Percentiles rank a stretch among this genome's conserved stretches.
Evolutionary conservation across 352 stramenopile species (phyloP).

Genomic region (Phytophthora syringae): DNA sequence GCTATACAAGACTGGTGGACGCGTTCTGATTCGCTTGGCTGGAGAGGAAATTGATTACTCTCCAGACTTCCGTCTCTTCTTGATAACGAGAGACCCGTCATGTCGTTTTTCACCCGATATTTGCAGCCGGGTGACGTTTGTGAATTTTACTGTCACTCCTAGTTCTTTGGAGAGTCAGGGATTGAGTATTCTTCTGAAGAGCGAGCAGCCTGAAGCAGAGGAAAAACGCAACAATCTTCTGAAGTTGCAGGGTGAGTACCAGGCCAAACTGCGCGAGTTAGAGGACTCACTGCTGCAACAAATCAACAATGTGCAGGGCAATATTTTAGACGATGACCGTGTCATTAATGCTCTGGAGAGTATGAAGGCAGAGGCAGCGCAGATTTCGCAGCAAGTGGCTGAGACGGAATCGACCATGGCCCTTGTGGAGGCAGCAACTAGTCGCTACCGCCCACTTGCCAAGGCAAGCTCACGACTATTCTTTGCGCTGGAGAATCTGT

Average conservation of each 20-base stretch:
- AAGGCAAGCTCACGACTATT: conserved; percentile 89
- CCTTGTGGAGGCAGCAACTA: conserved; percentile 91
- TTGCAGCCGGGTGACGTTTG: conserved; percentile 98
- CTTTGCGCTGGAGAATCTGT: conserved; percentile 94
- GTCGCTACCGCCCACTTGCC: conserved; percentile 96
- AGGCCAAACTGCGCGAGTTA: conserved; percentile 96
- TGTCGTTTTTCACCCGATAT: conserved; percentile 99
- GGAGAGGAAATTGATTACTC: conserved; percentile 99
- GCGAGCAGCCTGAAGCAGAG: conserved; percentile 98
- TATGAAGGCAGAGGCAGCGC: conserved; percentile 97
- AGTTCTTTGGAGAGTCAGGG: conserved; percentile 98
- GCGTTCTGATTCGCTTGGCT: conserved; percentile 97
- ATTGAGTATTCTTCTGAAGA: conserved; percentile 95
- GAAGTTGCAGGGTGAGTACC: conserved; percentile 98
- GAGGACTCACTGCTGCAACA: conserved; percentile 98
- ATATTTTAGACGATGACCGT: conserved; percentile 99
- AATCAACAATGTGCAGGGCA: conserved; percentile 98
- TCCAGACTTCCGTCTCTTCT: conserved; percentile 98
- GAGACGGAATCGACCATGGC: conserved; percentile 87
- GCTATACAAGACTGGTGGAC: conserved; percentile 98
- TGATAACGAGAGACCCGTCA: conserved; percentile 98
- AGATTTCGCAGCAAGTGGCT: conserved; percentile 94
- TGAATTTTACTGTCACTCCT: conserved; percentile 99
- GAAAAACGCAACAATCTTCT: conserved; percentile 95
- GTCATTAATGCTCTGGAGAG: conserved; percentile 99